Percentiles rank a stretch among this genome's conserved stretches.
phyloP scores from a whole-genome alignment of 495 filamentous ascomycete species.

The Annulohypoxylon nitens region DNA sequence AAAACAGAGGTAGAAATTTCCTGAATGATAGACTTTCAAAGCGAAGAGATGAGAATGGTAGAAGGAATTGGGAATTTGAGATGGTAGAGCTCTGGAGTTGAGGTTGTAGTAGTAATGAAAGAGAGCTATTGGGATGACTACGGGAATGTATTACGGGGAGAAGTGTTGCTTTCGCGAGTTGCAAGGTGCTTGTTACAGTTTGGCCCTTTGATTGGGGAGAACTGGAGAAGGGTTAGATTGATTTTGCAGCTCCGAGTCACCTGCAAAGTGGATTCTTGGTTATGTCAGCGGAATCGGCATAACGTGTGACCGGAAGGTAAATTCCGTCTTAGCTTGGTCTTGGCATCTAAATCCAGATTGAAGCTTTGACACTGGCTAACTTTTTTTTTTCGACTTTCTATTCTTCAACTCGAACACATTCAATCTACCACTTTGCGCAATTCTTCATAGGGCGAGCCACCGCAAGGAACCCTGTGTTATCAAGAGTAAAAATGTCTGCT shows the following conservation, averaged over 20 bases:
- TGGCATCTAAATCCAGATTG: neutral
- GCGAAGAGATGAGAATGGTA: conserved; percentile 18
- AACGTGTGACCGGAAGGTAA: conserved; percentile 27
- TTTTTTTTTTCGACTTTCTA: conserved; percentile 26
- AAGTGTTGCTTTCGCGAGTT: conserved; percentile 41
- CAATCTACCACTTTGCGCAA: conserved; percentile 27
- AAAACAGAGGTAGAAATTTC: conserved; percentile 25
- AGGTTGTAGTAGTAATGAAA: conserved; percentile 20
- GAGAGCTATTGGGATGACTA: conserved; percentile 12
- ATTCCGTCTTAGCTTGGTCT: neutral
- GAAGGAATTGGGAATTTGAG: conserved; percentile 29
- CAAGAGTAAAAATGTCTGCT: conserved; percentile 63
- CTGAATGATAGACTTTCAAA: conserved; percentile 19
- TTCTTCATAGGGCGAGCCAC: conserved; percentile 67
- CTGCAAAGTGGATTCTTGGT: conserved; percentile 24
- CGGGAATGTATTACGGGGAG: conserved; percentile 35
- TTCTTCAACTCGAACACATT: conserved; percentile 18
- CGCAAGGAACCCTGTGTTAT: conserved; percentile 71
- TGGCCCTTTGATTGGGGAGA: conserved; percentile 54
- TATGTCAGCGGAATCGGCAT: conserved; percentile 37
- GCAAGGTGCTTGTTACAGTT: conserved; percentile 61
- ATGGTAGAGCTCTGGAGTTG: conserved; percentile 38
- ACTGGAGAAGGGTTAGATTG: conserved; percentile 51
- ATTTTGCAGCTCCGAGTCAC: conserved; percentile 44
- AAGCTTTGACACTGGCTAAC: conserved; percentile 27